A percentile compares a stretch with the other conserved stretches of the same genome.
phyloP scores from a whole-genome alignment of 163 green algal species.

The Chlorella variabilis region DNA sequence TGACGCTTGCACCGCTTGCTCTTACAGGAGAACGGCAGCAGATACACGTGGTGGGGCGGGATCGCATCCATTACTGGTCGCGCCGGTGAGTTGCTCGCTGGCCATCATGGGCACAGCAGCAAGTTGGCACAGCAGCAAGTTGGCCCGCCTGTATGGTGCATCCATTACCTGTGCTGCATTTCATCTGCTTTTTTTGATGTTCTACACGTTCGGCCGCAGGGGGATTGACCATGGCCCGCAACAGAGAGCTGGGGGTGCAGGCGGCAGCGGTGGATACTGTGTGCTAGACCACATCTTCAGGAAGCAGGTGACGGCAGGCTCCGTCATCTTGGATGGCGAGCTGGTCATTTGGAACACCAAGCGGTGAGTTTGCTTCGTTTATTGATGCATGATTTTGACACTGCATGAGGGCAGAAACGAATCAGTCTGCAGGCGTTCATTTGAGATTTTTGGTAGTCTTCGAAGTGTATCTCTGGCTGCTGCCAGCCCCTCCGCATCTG shows the following conservation, averaged over 20 bases:
- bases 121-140: no score
- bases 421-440: not conserved
- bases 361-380: not conserved
- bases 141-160: no score
- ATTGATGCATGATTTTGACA: no score
- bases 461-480: no score
- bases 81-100: no score
- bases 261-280: not conserved
- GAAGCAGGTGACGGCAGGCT: conserved; percentile 2
- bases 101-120: no score
- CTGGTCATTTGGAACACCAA: conserved; percentile 17
- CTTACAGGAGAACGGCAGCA: conserved; percentile 23
- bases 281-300: conserved; percentile 4
- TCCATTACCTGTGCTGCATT: no score
- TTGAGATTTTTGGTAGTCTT: conserved; percentile 1
- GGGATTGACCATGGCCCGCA: conserved; percentile 2
- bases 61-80: not conserved
- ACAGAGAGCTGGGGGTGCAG: no score
- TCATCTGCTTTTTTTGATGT: no score
- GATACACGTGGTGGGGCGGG: not conserved
- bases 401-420: no score
- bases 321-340: conserved; percentile 30
- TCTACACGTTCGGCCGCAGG: not conserved
- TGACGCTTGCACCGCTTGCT: no score
- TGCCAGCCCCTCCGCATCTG: no score